Conservation (phyloP, 768 basidiomycete species). For the Termitomyces sp. region DNA sequence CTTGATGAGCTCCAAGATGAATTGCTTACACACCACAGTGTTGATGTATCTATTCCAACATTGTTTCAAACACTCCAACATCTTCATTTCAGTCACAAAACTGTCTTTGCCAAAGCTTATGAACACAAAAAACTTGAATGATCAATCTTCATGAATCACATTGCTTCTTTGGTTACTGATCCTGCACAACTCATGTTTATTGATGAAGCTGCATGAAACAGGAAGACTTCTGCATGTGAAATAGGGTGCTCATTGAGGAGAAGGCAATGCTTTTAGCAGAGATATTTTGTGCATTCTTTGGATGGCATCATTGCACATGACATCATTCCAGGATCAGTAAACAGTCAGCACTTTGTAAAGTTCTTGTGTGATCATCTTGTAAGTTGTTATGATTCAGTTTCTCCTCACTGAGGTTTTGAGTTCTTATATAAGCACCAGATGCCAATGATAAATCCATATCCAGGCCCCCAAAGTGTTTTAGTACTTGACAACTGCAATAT, state of each 20-base stretch:
- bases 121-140: no score
- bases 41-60: neutral
- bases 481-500: neutral
- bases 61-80: neutral
- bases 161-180: neutral
- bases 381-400: no score
- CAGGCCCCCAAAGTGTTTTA: neutral
- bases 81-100: neutral
- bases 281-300: neutral
- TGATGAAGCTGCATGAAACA: no score
- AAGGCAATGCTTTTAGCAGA: neutral
- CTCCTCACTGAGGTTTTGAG: no score
- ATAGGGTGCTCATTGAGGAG: no score
- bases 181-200: no score
- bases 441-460: neutral
- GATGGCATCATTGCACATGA: conserved; percentile 7
- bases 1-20: conserved; percentile 1
- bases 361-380: neutral
- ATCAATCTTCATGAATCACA: neutral
- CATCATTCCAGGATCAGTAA: conserved; percentile 6
- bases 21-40: neutral
- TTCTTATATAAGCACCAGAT: neutral
- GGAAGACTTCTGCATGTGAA: no score
- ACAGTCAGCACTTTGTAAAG: neutral
- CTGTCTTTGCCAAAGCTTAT: neutral